These are phyloP conservation scores for Nitzschia inconspicua DNA, from an alignment of 108 stramenopile species.

Conservation along the genomic window DNA sequence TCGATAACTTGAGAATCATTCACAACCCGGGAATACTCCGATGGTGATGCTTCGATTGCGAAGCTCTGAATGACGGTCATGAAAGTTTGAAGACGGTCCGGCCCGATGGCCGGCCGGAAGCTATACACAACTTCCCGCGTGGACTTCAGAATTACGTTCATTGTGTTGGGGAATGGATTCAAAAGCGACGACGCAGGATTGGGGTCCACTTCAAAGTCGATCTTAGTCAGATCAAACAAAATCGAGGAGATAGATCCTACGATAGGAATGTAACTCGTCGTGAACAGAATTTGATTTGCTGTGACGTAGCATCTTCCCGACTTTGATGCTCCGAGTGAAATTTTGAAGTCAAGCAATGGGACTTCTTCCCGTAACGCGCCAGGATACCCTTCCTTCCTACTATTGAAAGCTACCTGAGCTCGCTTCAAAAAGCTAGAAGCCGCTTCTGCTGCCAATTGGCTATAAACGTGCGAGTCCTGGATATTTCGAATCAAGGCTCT, in stretches of 20 bases:
- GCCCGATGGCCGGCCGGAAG: conserved; percentile 73
- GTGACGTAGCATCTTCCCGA: conserved; percentile 75
- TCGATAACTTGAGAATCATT: background rate
- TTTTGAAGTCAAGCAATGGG: conserved; percentile 65
- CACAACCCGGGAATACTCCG: conserved; percentile 24
- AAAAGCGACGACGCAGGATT: conserved; percentile 46
- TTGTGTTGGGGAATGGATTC: conserved; percentile 66
- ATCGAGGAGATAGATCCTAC: conserved; percentile 51
- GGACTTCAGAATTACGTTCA: conserved; percentile 37
- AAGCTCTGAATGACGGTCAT: conserved; percentile 60
- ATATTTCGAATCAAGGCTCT: conserved; percentile 52
- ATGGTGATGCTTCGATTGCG: conserved; percentile 13
- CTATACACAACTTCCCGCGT: conserved; percentile 47
- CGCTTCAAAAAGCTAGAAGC: conserved; percentile 52
- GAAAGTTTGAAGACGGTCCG: conserved; percentile 67
- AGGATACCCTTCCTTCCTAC: conserved; percentile 37
- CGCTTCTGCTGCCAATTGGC: conserved; percentile 39
- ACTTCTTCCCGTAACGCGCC: conserved; percentile 39
- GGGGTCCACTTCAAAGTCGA: conserved; percentile 64
- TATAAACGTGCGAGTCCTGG: conserved; percentile 47
- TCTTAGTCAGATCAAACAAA: conserved; percentile 49
- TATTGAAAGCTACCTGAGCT: conserved; percentile 31
- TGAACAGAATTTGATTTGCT: conserved; percentile 59
- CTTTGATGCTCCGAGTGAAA: conserved; percentile 56
- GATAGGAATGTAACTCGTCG: conserved; percentile 64